phyloP scores from a whole-genome alignment of 331 rosid genomes.

The Spiraea crenata region DNA sequence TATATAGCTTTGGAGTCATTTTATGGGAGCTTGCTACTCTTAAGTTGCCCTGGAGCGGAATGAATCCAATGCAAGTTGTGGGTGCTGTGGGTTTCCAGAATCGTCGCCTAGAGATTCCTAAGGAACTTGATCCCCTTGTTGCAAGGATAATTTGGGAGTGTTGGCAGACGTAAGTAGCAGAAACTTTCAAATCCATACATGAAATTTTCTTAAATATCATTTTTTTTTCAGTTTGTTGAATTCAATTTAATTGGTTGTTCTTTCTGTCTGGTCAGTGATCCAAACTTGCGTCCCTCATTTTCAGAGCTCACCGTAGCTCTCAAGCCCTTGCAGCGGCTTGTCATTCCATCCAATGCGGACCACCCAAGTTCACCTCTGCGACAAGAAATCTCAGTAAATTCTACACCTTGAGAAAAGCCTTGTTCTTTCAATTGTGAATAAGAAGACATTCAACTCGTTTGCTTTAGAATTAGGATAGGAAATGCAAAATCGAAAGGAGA shows the following conservation, averaged over 20 bases:
- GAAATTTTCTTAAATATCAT: neutral
- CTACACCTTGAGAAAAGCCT: slow-evolving; percentile 54
- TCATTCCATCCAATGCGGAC: slow-evolving; percentile 60
- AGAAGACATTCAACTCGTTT: slow-evolving; percentile 27
- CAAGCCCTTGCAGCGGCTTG: slow-evolving; percentile 83
- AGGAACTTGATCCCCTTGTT: slow-evolving; percentile 86
- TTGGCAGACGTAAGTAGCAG: slow-evolving; percentile 87
- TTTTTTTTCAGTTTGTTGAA: neutral
- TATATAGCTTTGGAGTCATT: slow-evolving; percentile 95
- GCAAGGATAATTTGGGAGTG: slow-evolving; percentile 90
- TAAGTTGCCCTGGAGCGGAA: slow-evolving; percentile 90
- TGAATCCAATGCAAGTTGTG: slow-evolving; percentile 99
- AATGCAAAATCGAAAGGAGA: slow-evolving; percentile 18
- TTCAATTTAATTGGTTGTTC: slow-evolving; percentile 23
- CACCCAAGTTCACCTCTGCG: slow-evolving; percentile 57
- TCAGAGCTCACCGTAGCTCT: slow-evolving; percentile 67
- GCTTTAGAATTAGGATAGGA: slow-evolving; percentile 24
- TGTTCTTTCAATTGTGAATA: slow-evolving; percentile 57
- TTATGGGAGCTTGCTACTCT: slow-evolving; percentile 98
- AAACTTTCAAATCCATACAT: slow-evolving; percentile 15
- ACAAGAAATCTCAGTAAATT: slow-evolving; percentile 83
- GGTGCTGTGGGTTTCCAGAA: slow-evolving; percentile 99
- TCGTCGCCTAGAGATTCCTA: slow-evolving; percentile 92
- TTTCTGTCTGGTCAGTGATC: slow-evolving; percentile 52
- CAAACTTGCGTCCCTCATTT: slow-evolving; percentile 92